Conservation (phyloP, 164 flowering plant species). For the Buxus sempervirens region DNA sequence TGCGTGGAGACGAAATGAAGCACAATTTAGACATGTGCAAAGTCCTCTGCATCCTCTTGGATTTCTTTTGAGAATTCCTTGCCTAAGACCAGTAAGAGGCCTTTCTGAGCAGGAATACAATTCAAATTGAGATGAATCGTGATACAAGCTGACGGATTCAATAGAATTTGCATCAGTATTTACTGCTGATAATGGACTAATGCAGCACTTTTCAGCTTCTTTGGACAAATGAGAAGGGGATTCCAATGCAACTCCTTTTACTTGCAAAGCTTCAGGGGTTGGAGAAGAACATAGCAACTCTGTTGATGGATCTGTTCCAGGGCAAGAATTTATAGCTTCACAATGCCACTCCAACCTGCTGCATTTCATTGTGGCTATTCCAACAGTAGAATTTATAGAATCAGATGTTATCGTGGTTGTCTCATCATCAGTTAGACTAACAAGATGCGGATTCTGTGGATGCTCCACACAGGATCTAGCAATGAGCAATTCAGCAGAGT, state of each 20-base stretch:
- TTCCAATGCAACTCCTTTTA: constrained; percentile 1
- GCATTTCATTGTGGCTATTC: neutral
- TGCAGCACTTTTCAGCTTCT: constrained; percentile 10
- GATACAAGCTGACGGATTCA: constrained; percentile 9
- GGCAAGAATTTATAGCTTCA: constrained; percentile 2
- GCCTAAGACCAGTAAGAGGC: constrained; percentile 19
- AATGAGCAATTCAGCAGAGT: neutral
- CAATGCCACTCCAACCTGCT: neutral
- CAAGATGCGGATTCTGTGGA: neutral
- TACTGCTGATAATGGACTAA: neutral
- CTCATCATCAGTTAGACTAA: constrained; percentile 1
- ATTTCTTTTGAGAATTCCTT: constrained; percentile 59
- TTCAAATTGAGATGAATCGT: constrained; percentile 14
- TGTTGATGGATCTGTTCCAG: constrained; percentile 3
- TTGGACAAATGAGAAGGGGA: constrained; percentile 5
- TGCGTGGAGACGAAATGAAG: constrained; percentile 67
- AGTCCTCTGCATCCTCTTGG: constrained; percentile 60
- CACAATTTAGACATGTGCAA: constrained; percentile 55
- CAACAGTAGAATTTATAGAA: no score
- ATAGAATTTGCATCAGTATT: constrained; percentile 13
- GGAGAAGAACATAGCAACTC: constrained; percentile 2
- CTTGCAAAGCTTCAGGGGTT: constrained; percentile 5
- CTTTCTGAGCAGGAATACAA: neutral
- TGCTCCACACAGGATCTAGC: neutral
- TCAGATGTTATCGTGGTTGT: neutral